phyloP scores from a whole-genome alignment of 2,329 filamentous ascomycete genomes.

The Fusarium decemcellulare region DNA sequence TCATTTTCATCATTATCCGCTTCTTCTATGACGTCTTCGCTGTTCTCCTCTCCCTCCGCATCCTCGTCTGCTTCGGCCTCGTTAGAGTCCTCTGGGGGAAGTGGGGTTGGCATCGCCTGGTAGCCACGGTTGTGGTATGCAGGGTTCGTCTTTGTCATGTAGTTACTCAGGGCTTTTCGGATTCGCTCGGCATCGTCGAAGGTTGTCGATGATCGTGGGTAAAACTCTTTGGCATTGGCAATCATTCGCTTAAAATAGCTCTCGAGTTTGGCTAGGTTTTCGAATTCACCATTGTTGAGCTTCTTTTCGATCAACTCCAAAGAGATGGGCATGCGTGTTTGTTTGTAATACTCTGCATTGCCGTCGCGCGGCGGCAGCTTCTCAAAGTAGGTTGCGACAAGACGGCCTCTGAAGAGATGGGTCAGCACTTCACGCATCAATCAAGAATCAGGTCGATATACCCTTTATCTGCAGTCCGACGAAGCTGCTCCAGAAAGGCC shows the following conservation, averaged over 20 bases:
- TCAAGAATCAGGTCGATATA: conserved; percentile 57
- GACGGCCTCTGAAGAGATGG: conserved; percentile 71
- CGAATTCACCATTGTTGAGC: conserved; percentile 77
- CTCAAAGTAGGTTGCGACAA: conserved; percentile 82
- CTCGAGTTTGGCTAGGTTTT: conserved; percentile 81
- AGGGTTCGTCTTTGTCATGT: conserved; percentile 89
- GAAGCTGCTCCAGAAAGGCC: conserved; percentile 81
- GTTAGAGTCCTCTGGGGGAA: conserved; percentile 63
- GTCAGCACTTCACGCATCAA: conserved; percentile 38
- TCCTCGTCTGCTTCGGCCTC: conserved; percentile 49
- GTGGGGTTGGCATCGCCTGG: conserved; percentile 79
- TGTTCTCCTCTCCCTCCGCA: conserved; percentile 48
- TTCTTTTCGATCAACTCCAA: conserved; percentile 83
- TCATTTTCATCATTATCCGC: conserved; percentile 50
- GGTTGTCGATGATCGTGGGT: conserved; percentile 78
- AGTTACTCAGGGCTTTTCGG: conserved; percentile 87
- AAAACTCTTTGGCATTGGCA: conserved; percentile 88
- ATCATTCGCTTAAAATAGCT: conserved; percentile 91
- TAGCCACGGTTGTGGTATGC: conserved; percentile 81
- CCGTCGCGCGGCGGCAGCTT: conserved; percentile 74
- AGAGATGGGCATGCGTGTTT: conserved; percentile 83
- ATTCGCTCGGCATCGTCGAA: conserved; percentile 91
- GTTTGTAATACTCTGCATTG: conserved; percentile 83
- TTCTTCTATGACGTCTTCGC: conserved; percentile 52
- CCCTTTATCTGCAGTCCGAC: conserved; percentile 85